Base-by-base conservation (phyloP, 2,329 filamentous ascomycete species). In the Dryadomyces sulphureus region DNA sequence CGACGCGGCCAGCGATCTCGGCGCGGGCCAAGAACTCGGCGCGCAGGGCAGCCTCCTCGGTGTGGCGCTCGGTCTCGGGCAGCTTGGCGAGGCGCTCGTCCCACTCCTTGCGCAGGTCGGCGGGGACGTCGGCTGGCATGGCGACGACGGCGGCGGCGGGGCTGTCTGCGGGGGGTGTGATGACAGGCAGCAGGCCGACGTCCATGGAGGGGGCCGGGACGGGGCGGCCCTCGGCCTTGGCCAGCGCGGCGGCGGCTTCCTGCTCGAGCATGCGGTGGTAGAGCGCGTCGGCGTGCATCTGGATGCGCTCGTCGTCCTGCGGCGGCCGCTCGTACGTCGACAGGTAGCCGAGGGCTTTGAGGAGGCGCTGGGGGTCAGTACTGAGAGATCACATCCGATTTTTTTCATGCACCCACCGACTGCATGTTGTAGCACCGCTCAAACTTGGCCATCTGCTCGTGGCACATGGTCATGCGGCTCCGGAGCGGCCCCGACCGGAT, bases 251-350 rank as follows among this genome's bases (percentile, higher is more conserved):
- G 51, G 73, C 75, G 19, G 69, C 70, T 63, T 98, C 90, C 59
- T 94, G 87, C 50, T 77, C 73, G 34, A 94, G 63, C 80, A 96
- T 87, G 54, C 83, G 78, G 57, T 90, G 84, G 63, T 88, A 98
- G 36, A 98, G 71, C 52, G 77, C 77, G 65, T 98, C 92, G 49
- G 90, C 90, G 61, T 95, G 89, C 81, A 96, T 86, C 64, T 96
- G 92, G 50, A 98, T 87, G 54, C 82, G 77, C 60, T 95, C 89
- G 55, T 94, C 84, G 44, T 84, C 73, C 25, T 79, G 72, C 0
- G 72, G 65, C 8, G 80, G 67, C 20, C 79, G 75, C 39, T 82
- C 75, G 50, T 76, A 68, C 22, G 76, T 77, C 7, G 77, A 75
- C 30, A 93, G 73, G 60, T 95, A 96, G 5, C 92, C 92, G 17